A percentile compares a stretch with the other conserved stretches of the same genome.
These are phyloP conservation scores for Dissophora globulifera DNA, from an alignment of 192 early-diverging fungal genomes.

Conservation along the genomic window DNA sequence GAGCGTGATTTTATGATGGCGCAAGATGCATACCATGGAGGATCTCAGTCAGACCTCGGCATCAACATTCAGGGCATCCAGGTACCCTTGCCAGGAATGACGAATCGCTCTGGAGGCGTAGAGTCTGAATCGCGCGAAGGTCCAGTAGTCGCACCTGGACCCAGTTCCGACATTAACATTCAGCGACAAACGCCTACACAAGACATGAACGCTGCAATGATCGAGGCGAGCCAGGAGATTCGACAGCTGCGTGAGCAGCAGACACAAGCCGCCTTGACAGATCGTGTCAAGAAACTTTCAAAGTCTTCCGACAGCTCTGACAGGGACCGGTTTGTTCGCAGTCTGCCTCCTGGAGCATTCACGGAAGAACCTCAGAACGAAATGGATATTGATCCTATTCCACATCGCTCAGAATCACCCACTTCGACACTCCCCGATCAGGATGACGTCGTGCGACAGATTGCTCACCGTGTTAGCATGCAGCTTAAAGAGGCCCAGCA, in stretches of 20 bases:
- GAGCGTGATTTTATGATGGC: conserved; percentile 14
- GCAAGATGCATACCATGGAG: conserved; percentile 27
- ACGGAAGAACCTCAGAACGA: conserved; percentile 39
- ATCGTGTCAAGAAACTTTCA: conserved; percentile 47
- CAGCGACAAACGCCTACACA: conserved; percentile 40
- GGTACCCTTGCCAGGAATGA: conserved; percentile 10
- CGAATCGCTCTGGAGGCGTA: conserved; percentile 22
- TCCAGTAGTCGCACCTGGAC: conserved; percentile 11
- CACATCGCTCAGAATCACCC: conserved; percentile 31
- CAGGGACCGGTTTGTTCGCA: conserved; percentile 48
- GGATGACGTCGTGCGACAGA: conserved; percentile 45
- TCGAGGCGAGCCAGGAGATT: conserved; percentile 36
- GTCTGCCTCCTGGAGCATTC: conserved; percentile 33
- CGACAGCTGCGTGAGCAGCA: conserved; percentile 38
- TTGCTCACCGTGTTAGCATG: conserved; percentile 38
- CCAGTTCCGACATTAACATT: conserved; percentile 13
- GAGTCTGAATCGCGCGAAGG: conserved; percentile 15
- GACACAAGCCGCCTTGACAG: conserved; percentile 39
- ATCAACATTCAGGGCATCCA: conserved; percentile 6
- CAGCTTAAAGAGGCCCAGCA: conserved; percentile 33
- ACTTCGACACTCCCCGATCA: conserved; percentile 6
- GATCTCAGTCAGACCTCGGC: not conserved
- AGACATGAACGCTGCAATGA: conserved; percentile 37
- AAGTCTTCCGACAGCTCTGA: conserved; percentile 46
- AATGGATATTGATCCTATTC: conserved; percentile 20